phyloP scores from a whole-genome alignment of 768 basidiomycete species.

The Leucosporidium scottii region DNA sequence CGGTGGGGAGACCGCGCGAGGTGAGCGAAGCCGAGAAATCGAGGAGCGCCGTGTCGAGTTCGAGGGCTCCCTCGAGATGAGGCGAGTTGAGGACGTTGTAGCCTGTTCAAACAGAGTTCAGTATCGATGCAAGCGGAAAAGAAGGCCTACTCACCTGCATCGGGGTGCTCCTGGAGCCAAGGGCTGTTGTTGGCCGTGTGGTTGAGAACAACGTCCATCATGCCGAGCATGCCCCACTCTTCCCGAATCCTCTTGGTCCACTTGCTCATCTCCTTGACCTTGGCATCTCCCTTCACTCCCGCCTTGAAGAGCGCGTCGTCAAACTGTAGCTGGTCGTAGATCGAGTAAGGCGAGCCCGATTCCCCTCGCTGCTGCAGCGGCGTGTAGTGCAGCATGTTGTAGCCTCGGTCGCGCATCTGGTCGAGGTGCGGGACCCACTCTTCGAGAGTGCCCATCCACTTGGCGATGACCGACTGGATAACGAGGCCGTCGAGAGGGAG shows the following conservation, averaged over 20 bases:
- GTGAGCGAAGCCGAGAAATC: conserved; percentile 65
- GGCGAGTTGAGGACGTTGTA: conserved; percentile 85
- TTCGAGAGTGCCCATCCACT: conserved; percentile 88
- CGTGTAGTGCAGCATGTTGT: conserved; percentile 97
- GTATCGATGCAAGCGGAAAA: too few relatives aligned
- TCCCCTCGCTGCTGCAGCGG: conserved; percentile 86
- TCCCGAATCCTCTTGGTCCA: not conserved
- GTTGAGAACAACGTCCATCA: conserved; percentile 95
- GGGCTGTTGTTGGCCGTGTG: conserved; percentile 91
- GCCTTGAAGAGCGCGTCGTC: conserved; percentile 63
- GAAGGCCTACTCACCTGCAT: conserved; percentile 74
- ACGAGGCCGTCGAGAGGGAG: conserved; percentile 81
- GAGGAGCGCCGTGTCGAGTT: conserved; percentile 79
- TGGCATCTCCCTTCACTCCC: not conserved
- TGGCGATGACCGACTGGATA: conserved; percentile 84
- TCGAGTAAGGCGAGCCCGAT: conserved; percentile 87
- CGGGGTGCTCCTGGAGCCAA: conserved; percentile 89
- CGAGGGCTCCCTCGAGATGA: conserved; percentile 83
- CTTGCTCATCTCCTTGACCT: not conserved
- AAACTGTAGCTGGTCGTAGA: conserved; percentile 75
- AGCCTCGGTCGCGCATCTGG: conserved; percentile 80
- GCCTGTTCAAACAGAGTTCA: conserved; percentile 48
- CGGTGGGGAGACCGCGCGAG: conserved; percentile 63
- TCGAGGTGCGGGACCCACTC: conserved; percentile 73
- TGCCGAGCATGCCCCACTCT: conserved; percentile 67